Conservation (phyloP, 192 early-diverging fungal genomes). For the Backusella australiensis region DNA sequence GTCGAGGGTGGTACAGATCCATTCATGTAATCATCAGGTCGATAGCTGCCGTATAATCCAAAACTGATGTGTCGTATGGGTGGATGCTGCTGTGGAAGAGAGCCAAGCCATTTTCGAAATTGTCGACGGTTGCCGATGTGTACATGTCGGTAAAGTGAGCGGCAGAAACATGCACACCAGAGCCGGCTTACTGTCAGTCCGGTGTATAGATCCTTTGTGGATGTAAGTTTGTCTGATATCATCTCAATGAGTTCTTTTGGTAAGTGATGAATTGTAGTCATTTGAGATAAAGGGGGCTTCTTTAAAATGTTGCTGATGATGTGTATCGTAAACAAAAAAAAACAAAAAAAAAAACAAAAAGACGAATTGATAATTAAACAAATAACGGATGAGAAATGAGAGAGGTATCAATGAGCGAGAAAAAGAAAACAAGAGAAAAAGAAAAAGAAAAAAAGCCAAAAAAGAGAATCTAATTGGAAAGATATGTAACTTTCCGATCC, state of each 20-base stretch:
- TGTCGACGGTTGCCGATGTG: neutral
- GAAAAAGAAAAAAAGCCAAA: neutral
- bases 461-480: neutral
- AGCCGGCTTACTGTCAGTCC: neutral
- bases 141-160: neutral
- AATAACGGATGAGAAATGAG: neutral
- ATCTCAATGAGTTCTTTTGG: neutral
- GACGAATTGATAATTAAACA: neutral
- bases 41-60: neutral
- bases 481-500: neutral
- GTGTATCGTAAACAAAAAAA: neutral
- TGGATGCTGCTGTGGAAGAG: neutral
- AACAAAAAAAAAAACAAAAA: neutral
- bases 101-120: neutral
- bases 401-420: neutral
- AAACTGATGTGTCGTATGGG: neutral
- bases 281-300: neutral
- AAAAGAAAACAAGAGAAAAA: neutral
- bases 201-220: neutral
- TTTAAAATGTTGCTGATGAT: neutral
- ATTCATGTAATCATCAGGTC: neutral
- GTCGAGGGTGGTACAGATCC: neutral
- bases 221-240: neutral
- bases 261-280: neutral
- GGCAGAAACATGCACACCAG: neutral